Evolutionary conservation across 257 asterid genomes (phyloP), one percentile per base, ranked within the genome.

Genomic region (Solanum piurae): DNA sequence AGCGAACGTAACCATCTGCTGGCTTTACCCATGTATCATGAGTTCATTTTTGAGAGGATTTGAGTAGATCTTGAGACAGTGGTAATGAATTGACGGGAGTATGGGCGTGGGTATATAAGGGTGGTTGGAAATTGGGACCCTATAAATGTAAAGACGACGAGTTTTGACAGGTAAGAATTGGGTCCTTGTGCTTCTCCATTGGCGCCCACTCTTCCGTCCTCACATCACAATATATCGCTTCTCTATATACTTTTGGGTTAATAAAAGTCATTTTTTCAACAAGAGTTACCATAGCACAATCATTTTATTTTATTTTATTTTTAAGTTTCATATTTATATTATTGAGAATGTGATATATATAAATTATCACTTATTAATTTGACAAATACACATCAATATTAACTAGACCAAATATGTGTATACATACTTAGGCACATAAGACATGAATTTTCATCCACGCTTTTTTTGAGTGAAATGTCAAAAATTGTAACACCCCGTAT

Each of bases 11-110:
- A 82, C 98, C 98, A 96, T 88, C 86, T 91, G 1, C 89, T 86
- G 46, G 95, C 80, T 86, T 93, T 96, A 89, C 97, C 99, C 98
- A 95, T 96, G 62, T 77, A 88, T 91, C 97, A 95, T 90, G 58
- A 86, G 76, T 86, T 88, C 60, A 49, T 83, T 42, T 75, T 38
- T 27, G 71, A n/a, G 13, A 21, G 12, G 13, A 60, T 21, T 83
- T 52, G 27, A 7, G 62, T n/a, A 58, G 83, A 14, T 86, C 18
- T 25, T 33, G 37, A 68, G 86, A 79, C 7, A 66, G 72, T 37
- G 73, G 31, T 82, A 23, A 34, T 38, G 83, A 66, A 52, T 76
- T 10, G 29, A 91, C 86, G 36, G 64, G 31, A 60, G 88, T 62
- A 58, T 88, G 94, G 87, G 64, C 9, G 23, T 27, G 60, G 36